Conservation (phyloP, 1,284 basidiomycete genomes). For the Ustilago shanxiensis region DNA sequence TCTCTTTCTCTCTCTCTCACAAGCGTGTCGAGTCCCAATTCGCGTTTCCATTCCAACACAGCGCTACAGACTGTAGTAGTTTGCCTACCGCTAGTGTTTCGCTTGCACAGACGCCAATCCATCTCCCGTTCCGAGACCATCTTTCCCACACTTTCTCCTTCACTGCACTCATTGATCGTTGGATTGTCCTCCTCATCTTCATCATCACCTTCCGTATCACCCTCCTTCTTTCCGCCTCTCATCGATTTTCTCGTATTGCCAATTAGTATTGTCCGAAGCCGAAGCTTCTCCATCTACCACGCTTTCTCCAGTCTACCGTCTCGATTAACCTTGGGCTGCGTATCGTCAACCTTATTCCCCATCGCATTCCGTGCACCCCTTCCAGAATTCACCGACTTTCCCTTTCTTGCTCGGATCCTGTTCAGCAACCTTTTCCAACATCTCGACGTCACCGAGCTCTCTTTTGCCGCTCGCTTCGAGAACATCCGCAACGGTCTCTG, state of each 20-base stretch:
- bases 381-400: not conserved
- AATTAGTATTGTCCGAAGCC: not conserved
- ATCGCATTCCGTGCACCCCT: not conserved
- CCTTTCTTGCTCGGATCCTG: not conserved
- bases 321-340: not conserved
- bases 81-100: not conserved
- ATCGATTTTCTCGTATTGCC: not conserved
- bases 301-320: not conserved
- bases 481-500: too few relatives aligned
- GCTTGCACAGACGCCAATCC: not conserved
- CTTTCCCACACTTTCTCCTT: not conserved
- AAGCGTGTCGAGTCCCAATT: not conserved
- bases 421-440: not conserved
- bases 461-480: too few relatives aligned
- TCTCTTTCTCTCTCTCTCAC: not conserved
- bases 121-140: slow-evolving; percentile 7
- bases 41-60: not conserved
- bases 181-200: not conserved
- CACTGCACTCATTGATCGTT: not conserved
- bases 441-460: not conserved
- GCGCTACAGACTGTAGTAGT: too few relatives aligned
- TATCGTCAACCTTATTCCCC: not conserved
- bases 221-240: not conserved
- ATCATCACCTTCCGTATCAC: slow-evolving; percentile 1
- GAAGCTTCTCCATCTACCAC: not conserved